phyloP scores from a whole-genome alignment of 2,329 filamentous ascomycete species.

The Endoconidiophora polonica region DNA sequence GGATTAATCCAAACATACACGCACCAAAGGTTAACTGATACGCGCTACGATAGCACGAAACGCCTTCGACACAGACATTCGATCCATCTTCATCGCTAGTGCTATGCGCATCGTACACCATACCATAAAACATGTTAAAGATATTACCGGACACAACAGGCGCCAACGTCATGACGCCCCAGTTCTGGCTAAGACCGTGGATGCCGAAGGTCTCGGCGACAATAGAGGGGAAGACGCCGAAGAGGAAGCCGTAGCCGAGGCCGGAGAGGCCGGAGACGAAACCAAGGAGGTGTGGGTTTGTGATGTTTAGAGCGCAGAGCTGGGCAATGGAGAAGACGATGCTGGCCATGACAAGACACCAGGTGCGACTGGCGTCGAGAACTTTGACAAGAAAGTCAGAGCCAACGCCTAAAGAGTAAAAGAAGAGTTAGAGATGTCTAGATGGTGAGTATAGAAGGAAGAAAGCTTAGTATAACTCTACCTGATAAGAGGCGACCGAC shows the following conservation, averaged over 20 bases:
- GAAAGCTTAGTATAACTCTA: conserved; percentile 23
- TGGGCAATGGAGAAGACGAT: conserved; percentile 67
- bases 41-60: conserved; percentile 64
- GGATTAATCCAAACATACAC: conserved; percentile 48
- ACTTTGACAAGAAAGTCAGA: conserved; percentile 79
- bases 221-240: conserved; percentile 84
- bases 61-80: conserved; percentile 57
- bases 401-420: conserved; percentile 48
- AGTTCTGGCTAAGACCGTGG: conserved; percentile 78
- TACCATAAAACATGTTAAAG: conserved; percentile 84
- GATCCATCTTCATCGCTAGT: conserved; percentile 51
- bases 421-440: not conserved
- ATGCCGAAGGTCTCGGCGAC: conserved; percentile 84
- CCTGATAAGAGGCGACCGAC: conserved; percentile 61
- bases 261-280: conserved; percentile 72
- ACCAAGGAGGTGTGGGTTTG: conserved; percentile 60
- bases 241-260: conserved; percentile 80
- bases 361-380: conserved; percentile 65
- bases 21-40: conserved; percentile 65
- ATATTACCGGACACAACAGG: conserved; percentile 78
- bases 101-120: conserved; percentile 67
- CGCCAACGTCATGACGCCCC: conserved; percentile 85
- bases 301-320: conserved; percentile 54
- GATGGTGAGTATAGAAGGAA: not conserved
- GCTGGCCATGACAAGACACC: conserved; percentile 72